Evolutionary conservation across 495 filamentous ascomycete species (phyloP).

Genomic region (Baudoinia panamericana): DNA sequence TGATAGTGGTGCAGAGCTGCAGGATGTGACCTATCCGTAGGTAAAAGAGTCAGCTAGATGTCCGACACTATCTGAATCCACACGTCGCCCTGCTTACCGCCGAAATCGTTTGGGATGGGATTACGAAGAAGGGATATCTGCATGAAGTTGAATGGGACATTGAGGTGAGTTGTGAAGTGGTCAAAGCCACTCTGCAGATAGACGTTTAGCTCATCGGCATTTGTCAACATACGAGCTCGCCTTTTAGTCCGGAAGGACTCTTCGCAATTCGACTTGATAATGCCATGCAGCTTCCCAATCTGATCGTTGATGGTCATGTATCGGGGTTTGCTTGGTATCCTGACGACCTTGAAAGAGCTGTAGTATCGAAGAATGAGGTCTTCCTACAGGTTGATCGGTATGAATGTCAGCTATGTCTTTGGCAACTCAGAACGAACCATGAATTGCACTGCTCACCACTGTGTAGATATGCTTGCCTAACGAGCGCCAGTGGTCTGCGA

Average conservation of each 20-base stretch:
- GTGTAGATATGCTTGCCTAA: conserved; percentile 26
- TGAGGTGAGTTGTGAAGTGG: conserved; percentile 40
- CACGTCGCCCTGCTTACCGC: too few species aligned
- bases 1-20: conserved; percentile 36
- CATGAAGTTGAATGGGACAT: conserved; percentile 45
- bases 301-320: conserved; percentile 37
- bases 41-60: conserved; percentile 9
- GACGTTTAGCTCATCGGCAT: conserved; percentile 38
- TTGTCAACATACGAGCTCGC: conserved; percentile 35
- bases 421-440: too few species aligned
- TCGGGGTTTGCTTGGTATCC: conserved; percentile 38
- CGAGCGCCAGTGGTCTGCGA: conserved; percentile 26
- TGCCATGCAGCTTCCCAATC: conserved; percentile 33
- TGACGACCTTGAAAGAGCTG: conserved; percentile 34
- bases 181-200: conserved; percentile 42
- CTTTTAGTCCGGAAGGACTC: conserved; percentile 31
- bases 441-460: too few species aligned
- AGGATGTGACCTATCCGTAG: conserved; percentile 45
- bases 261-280: conserved; percentile 32
- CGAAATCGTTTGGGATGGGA: conserved; percentile 38
- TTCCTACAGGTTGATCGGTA: too few species aligned
- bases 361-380: conserved; percentile 45
- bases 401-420: too few species aligned
- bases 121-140: conserved; percentile 35
- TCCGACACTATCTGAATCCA: too few species aligned